These are phyloP conservation scores for Colletotrichum sp. DNA, from an alignment of 2,329 filamentous ascomycete genomes.

Conservation along the genomic window DNA sequence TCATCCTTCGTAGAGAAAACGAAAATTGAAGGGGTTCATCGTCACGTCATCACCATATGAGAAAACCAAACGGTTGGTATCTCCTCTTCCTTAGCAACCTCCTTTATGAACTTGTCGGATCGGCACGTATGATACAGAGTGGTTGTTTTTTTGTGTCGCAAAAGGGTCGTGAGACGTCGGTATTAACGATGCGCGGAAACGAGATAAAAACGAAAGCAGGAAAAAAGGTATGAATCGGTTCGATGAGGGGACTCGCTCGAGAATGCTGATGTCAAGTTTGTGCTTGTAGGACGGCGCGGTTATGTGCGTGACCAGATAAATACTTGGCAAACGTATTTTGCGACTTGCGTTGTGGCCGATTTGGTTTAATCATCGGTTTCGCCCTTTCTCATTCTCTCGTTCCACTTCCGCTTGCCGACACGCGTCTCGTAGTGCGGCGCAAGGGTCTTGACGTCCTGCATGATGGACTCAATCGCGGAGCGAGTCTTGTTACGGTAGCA, in stretches of 20 bases:
- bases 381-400: constrained; percentile 55
- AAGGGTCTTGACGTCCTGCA: constrained; percentile 75
- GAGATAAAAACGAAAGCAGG: background rate
- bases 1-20: background rate
- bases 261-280: constrained; percentile 13
- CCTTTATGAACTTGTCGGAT: constrained; percentile 1
- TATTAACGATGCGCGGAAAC: constrained; percentile 10
- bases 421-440: constrained; percentile 90
- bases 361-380: constrained; percentile 29
- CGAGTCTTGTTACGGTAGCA: constrained; percentile 93
- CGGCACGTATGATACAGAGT: constrained; percentile 3
- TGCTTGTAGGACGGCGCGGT: background rate
- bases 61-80: background rate
- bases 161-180: constrained; percentile 8
- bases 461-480: constrained; percentile 76
- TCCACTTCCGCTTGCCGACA: constrained; percentile 80
- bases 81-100: background rate
- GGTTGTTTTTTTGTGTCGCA: background rate
- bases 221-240: background rate
- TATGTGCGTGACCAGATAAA: constrained; percentile 7
- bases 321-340: background rate
- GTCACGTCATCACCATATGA: constrained; percentile 5
- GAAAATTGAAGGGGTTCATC: background rate
- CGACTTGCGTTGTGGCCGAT: background rate
- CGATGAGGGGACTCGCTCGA: constrained; percentile 11